Percentiles rank a stretch among this genome's conserved stretches.
Evolutionary conservation across 441 rosid species (phyloP).

Genomic region (Populus hybrid): DNA sequence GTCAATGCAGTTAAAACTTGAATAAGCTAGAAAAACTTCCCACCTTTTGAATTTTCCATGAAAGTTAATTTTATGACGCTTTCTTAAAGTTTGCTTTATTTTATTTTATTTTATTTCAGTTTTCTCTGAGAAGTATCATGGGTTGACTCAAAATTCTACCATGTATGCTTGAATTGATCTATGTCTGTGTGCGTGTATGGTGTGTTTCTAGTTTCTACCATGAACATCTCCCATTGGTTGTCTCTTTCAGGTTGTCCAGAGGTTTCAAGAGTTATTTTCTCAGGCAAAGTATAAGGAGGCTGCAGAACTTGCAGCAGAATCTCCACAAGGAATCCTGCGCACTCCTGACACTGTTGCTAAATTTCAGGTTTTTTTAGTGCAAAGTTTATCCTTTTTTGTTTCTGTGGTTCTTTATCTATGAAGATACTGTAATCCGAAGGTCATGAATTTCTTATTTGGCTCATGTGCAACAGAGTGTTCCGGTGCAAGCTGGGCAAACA

Average conservation of each 20-base stretch:
- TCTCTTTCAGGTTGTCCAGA: constrained; percentile 73
- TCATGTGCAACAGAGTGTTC: constrained; percentile 70
- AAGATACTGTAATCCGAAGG: neutral
- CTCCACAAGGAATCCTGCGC: constrained; percentile 88
- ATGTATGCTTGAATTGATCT: neutral
- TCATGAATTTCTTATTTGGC: constrained; percentile 4
- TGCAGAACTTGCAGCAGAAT: constrained; percentile 95
- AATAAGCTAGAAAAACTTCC: neutral
- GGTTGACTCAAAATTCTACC: neutral
- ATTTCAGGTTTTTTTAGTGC: constrained; percentile 59
- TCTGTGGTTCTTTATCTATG: neutral
- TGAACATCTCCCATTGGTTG: neutral
- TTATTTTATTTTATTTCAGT: neutral
- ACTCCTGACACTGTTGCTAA: constrained; percentile 89
- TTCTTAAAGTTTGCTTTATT: neutral
- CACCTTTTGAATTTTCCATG: neutral
- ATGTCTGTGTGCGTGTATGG: neutral
- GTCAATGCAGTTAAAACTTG: neutral
- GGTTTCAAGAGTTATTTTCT: constrained; percentile 88
- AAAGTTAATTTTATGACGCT: neutral
- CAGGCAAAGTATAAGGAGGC: constrained; percentile 95
- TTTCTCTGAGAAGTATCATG: neutral
- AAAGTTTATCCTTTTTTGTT: neutral
- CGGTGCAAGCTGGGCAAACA: constrained; percentile 92
- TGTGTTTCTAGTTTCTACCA: neutral